Percentiles rank a stretch among this genome's conserved stretches.
phyloP scores from a whole-genome alignment of 768 basidiomycete species.

The Leccinum sublutescens region DNA sequence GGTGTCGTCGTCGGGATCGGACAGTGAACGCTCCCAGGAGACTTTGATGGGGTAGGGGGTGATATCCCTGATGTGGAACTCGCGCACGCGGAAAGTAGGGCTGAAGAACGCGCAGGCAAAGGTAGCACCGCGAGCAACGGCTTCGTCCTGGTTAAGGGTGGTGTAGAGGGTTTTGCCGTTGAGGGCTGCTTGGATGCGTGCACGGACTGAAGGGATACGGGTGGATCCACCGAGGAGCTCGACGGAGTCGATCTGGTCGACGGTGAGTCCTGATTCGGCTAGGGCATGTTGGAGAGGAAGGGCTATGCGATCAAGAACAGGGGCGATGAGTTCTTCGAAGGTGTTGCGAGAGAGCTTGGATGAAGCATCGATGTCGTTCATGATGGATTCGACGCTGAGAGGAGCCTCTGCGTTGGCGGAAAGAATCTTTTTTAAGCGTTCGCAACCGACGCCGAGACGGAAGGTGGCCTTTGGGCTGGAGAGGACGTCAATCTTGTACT shows the following conservation, averaged over 20 bases:
- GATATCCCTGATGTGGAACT: constrained; percentile 88
- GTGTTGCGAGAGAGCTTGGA: constrained; percentile 81
- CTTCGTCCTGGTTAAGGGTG: constrained; percentile 98
- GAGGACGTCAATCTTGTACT: constrained; percentile 97
- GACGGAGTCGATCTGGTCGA: constrained; percentile 85
- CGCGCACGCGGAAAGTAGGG: constrained; percentile 96
- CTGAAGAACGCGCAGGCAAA: constrained; percentile 97
- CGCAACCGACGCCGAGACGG: constrained; percentile 85
- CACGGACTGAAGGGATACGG: constrained; percentile 89
- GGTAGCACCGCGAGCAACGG: constrained; percentile 92
- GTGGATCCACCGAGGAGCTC: constrained; percentile 95
- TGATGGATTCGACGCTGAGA: constrained; percentile 92
- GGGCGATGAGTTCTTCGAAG: constrained; percentile 74
- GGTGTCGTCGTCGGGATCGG: constrained; percentile 85
- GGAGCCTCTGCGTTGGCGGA: constrained; percentile 91
- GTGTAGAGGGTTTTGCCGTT: constrained; percentile 79
- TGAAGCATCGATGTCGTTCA: constrained; percentile 92
- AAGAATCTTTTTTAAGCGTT: constrained; percentile 94
- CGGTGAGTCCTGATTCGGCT: constrained; percentile 70
- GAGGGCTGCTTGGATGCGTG: constrained; percentile 81
- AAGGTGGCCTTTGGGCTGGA: constrained; percentile 89
- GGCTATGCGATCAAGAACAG: constrained; percentile 74
- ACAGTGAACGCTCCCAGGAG: constrained; percentile 72
- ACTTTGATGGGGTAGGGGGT: constrained; percentile 88
- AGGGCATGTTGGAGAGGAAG: constrained; percentile 78